These are phyloP conservation scores for Globisporangium barbulae DNA, from an alignment of 352 stramenopile species.

Conservation along the genomic window DNA sequence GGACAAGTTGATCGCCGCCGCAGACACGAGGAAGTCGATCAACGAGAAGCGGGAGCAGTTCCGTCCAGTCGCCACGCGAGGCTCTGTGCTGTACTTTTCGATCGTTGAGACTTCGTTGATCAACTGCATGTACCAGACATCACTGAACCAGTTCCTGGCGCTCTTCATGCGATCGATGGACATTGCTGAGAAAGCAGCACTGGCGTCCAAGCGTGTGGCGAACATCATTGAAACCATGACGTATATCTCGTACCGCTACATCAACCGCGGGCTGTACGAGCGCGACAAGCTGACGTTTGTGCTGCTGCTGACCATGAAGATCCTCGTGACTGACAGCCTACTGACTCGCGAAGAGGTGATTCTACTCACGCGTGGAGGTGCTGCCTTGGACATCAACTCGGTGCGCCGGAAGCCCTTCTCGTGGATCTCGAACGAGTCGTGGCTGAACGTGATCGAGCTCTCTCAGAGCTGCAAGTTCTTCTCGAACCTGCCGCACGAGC, in stretches of 20 bases:
- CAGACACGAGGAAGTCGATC: slow-evolving; percentile 96
- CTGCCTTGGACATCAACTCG: slow-evolving; percentile 96
- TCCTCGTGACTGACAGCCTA: slow-evolving; percentile 93
- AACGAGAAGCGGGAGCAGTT: slow-evolving; percentile 99
- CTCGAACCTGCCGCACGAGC: slow-evolving; percentile 94
- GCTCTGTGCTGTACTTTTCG: slow-evolving; percentile 98
- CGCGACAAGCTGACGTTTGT: slow-evolving; percentile 98
- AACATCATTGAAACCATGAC: slow-evolving; percentile 99
- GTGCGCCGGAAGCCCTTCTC: slow-evolving; percentile 95
- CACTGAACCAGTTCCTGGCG: slow-evolving; percentile 95
- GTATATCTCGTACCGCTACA: slow-evolving; percentile 98
- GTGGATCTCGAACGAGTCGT: slow-evolving; percentile 97
- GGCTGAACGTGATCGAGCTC: slow-evolving; percentile 97
- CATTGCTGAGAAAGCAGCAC: slow-evolving; percentile 93
- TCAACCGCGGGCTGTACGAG: slow-evolving; percentile 98
- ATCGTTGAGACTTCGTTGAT: slow-evolving; percentile 98
- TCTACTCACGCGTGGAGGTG: slow-evolving; percentile 94
- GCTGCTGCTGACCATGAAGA: slow-evolving; percentile 97
- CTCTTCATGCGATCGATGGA: slow-evolving; percentile 99
- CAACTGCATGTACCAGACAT: slow-evolving; percentile 99
- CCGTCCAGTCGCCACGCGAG: slow-evolving; percentile 95
- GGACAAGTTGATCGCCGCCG: slow-evolving; percentile 95
- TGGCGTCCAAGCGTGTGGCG: slow-evolving; percentile 96
- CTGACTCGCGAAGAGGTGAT: slow-evolving; percentile 95
- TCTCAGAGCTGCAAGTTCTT: slow-evolving; percentile 97